These are phyloP conservation scores for Eragrostis nindensis DNA, from an alignment of 176 grass and related monocot genomes.

Conservation along the genomic window DNA sequence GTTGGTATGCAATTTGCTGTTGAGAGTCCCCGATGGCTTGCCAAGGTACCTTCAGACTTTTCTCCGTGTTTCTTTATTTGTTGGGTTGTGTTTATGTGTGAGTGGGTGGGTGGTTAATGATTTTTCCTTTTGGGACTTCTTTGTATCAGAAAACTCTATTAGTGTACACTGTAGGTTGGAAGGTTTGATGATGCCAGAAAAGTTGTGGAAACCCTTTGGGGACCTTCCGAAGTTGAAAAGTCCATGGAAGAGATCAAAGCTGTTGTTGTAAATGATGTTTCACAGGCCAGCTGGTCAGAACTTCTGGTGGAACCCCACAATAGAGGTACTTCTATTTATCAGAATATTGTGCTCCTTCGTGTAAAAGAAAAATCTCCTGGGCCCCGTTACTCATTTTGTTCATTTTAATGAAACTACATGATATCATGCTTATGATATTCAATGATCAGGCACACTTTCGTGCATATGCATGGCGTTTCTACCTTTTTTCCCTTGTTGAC, in stretches of 20 bases:
- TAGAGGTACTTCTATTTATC: slow-evolving; percentile 59
- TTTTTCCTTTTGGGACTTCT: slow-evolving; percentile 27
- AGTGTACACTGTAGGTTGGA: slow-evolving; percentile 68
- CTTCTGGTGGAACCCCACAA: slow-evolving; percentile 77
- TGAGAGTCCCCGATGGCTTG: slow-evolving; percentile 95
- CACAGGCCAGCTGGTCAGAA: slow-evolving; percentile 77
- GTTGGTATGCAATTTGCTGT: slow-evolving; percentile 96
- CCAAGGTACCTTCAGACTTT: slow-evolving; percentile 63
- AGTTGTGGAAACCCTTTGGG: slow-evolving; percentile 80
- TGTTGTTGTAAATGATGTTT: slow-evolving; percentile 61
- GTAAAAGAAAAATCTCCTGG: neutral
- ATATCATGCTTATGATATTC: slow-evolving; percentile 9
- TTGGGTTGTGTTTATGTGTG: too few relatives aligned
- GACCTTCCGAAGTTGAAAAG: slow-evolving; percentile 69
- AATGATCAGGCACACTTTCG: neutral
- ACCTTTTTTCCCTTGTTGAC: neutral
- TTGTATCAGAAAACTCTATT: slow-evolving; percentile 15
- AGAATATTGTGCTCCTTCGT: neutral
- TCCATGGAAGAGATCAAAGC: slow-evolving; percentile 83
- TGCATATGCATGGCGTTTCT: neutral
- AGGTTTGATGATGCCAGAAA: slow-evolving; percentile 75
- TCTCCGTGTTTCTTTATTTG: neutral
- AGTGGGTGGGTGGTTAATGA: neutral
- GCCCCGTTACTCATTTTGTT: neutral
- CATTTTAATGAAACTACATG: slow-evolving; percentile 1